These are phyloP conservation scores for Trichoderma sp. DNA, from an alignment of 2,329 filamentous ascomycete species.

Conservation along the genomic window DNA sequence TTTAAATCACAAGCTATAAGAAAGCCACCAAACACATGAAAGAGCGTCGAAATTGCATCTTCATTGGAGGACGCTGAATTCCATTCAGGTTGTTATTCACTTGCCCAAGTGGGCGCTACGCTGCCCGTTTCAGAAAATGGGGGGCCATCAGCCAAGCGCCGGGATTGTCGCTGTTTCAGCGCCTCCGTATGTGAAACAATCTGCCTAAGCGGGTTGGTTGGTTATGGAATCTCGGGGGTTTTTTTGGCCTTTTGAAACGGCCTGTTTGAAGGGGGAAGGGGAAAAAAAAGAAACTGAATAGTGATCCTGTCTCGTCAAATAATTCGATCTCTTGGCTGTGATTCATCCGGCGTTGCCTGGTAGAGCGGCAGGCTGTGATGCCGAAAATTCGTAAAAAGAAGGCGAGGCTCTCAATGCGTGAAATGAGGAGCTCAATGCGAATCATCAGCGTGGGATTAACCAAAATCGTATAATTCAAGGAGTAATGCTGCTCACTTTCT, in stretches of 20 bases:
- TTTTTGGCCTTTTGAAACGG: constrained; percentile 3
- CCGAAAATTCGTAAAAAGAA: background rate
- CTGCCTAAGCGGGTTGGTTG: constrained; percentile 1
- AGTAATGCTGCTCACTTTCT: background rate
- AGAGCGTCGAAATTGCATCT: background rate
- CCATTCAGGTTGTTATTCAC: background rate
- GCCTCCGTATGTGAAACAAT: background rate
- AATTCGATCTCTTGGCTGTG: background rate
- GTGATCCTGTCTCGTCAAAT: background rate
- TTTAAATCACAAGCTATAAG: background rate
- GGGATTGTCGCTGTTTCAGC: constrained; percentile 7
- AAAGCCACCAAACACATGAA: background rate
- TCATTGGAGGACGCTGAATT: background rate
- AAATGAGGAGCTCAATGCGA: background rate
- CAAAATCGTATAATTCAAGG: background rate
- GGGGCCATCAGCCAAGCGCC: background rate
- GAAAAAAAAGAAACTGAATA: background rate
- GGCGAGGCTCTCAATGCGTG: background rate
- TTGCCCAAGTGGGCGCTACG: constrained; percentile 11
- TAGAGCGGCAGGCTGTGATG: background rate
- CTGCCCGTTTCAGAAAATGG: constrained; percentile 13
- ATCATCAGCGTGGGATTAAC: background rate
- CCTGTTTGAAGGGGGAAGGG: background rate
- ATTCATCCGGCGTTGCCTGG: background rate
- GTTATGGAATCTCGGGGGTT: background rate